Evolutionary conservation across 2,329 filamentous ascomycete genomes (phyloP), one percentile per base, ranked within the genome.

Genomic region (Basipetospora chlamydospora): DNA sequence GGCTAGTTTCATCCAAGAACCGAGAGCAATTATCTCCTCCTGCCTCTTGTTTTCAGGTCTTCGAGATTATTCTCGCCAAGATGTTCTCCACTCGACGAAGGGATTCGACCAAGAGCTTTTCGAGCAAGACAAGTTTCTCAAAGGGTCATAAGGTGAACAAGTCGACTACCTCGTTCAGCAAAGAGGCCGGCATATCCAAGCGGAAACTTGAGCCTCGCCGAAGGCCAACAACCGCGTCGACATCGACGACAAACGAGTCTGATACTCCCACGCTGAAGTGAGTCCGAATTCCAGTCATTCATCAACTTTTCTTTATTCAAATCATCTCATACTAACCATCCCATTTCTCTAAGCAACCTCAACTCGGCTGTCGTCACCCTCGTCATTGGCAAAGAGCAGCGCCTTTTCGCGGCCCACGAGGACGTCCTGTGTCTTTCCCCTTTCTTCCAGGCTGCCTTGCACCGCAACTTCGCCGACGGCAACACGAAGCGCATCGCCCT

Each of bases 381-480:
- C 49, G 77, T 81, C 47, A 77, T 95, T 53, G 87, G 87, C 49
- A 65, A 64, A 49, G 86, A 94, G 52, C 80, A 81, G 56, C 81
- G 87, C 51, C 70, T 94, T 57, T 95, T 95, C 68, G 87, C 87
- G 50, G 87, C 86, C 53, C 87, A 95, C 61, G 84, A 95, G 68
- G 83, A 94, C 61, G 79, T 94, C 51, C 75, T 95, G 46, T 75
- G 73, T 53, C 75, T 83, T 59, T 88, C 85, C 55, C 80, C 85
- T 46, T 92, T 82, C 60, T 92, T 95, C 59, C 70, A 75, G 49
- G 67, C 73, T 51, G 71, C 75, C 48, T 72, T 85, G 52, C 76
- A 73, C 51, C 74, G 73, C 54, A 74, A 80, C 56, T 81, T 80
- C 63, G 71, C 79, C 58, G 79, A 81, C 55, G 22, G 38, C 15